Evolutionary conservation across 2,329 filamentous ascomycete genomes (phyloP).

Genomic region (Talaromyces pinophilus): DNA sequence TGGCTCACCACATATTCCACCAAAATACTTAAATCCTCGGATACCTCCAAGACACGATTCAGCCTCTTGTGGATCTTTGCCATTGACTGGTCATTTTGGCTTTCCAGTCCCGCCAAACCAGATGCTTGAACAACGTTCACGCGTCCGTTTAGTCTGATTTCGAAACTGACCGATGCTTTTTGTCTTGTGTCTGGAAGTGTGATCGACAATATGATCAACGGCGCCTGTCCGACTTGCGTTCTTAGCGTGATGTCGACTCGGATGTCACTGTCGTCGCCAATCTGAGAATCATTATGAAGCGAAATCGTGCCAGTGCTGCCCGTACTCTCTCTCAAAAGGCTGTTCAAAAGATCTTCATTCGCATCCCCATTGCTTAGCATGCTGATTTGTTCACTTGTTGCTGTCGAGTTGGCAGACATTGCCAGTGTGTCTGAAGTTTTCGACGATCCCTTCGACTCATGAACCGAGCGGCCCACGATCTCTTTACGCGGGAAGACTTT

Average conservation of each 20-base stretch:
- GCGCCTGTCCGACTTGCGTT: slow-evolving; percentile 42
- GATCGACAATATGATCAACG: slow-evolving; percentile 40
- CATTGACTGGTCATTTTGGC: slow-evolving; percentile 25
- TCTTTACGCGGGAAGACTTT: slow-evolving; percentile 34
- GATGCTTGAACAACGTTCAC: slow-evolving; percentile 42
- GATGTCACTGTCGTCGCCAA: slow-evolving; percentile 26
- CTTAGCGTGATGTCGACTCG: slow-evolving; percentile 44
- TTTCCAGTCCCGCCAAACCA: slow-evolving; percentile 33
- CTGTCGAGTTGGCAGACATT: slow-evolving; percentile 22
- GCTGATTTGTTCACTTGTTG: slow-evolving; percentile 27
- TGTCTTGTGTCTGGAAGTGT: slow-evolving; percentile 27
- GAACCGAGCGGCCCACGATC: background rate
- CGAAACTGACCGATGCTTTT: slow-evolving; percentile 39
- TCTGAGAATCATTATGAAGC: background rate
- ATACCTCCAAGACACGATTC: slow-evolving; percentile 42
- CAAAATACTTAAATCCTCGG: slow-evolving; percentile 48
- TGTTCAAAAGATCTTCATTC: slow-evolving; percentile 56
- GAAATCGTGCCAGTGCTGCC: slow-evolving; percentile 5
- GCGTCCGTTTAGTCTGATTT: slow-evolving; percentile 45
- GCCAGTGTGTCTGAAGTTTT: slow-evolving; percentile 18
- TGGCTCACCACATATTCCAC: slow-evolving; percentile 48
- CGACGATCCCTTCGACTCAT: slow-evolving; percentile 19
- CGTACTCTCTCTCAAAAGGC: slow-evolving; percentile 46
- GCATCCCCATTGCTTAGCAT: slow-evolving; percentile 46
- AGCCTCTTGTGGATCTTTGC: slow-evolving; percentile 31